Evolutionary conservation across 139 green algal genomes (phyloP).

Genomic region (Tetradesmus obliquus): DNA sequence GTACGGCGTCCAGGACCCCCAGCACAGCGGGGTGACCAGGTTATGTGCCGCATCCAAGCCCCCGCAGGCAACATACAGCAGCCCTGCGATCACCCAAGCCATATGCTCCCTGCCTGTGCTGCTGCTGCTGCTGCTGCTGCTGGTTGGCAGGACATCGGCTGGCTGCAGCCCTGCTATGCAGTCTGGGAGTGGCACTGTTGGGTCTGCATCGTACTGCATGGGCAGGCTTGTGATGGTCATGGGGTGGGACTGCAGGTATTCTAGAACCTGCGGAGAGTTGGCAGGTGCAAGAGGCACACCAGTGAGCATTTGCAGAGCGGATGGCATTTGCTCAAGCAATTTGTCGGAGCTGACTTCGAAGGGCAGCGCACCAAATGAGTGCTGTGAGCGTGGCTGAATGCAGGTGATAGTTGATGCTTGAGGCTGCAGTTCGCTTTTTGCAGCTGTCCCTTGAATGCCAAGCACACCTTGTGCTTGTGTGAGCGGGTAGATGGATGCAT

Average conservation of each 20-base stretch:
- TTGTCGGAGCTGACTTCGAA: too few species aligned
- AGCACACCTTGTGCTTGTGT: too few species aligned
- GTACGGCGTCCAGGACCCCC: constrained; percentile 52
- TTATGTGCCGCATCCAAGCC: constrained; percentile 60
- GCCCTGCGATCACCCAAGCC: not conserved
- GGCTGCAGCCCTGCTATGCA: constrained; percentile 45
- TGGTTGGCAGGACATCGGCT: constrained; percentile 36
- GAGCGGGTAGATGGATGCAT: too few species aligned
- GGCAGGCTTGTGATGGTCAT: constrained; percentile 17
- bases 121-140: not conserved
- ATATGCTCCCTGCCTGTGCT: not conserved
- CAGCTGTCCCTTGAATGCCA: too few species aligned
- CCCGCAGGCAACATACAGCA: constrained; percentile 40
- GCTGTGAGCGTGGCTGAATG: too few species aligned
- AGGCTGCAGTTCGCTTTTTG: too few species aligned
- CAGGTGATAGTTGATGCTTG: too few species aligned
- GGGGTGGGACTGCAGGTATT: constrained; percentile 31
- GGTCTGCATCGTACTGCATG: constrained; percentile 48
- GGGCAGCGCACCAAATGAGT: too few species aligned
- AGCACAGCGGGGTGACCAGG: constrained; percentile 56
- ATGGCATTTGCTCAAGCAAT: too few species aligned
- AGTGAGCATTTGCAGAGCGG: too few species aligned
- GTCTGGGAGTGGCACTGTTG: constrained; percentile 35
- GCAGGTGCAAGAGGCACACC: not conserved
- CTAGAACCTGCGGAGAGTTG: not conserved